phyloP scores from a whole-genome alignment of 306 rosid genomes.

The Quercus suber region DNA sequence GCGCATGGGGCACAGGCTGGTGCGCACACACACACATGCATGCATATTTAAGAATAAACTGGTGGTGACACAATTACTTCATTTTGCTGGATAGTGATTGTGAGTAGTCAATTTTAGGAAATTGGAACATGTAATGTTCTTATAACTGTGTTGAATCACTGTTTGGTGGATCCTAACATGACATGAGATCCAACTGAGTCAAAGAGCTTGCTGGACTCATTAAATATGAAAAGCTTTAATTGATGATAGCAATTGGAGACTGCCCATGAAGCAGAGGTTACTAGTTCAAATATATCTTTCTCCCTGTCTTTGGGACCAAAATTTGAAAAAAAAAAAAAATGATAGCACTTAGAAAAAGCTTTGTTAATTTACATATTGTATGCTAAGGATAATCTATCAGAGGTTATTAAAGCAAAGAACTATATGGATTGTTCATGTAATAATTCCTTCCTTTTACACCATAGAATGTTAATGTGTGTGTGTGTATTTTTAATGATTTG shows the following conservation, averaged over 20 bases:
- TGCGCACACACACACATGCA: background rate
- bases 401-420: background rate
- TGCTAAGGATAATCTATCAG: background rate
- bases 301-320: too few species aligned
- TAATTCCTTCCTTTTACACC: background rate
- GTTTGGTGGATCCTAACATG: background rate
- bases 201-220: background rate
- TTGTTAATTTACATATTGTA: background rate
- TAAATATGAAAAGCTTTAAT: background rate
- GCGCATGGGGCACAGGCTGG: too few species aligned
- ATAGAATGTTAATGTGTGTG: background rate
- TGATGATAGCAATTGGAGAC: background rate
- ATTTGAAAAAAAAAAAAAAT: too few species aligned
- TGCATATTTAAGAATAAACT: too few species aligned
- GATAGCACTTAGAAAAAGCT: background rate
- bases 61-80: background rate
- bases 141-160: background rate
- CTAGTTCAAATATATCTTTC: too few species aligned
- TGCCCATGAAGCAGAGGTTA: too few species aligned
- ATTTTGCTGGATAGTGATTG: background rate
- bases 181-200: background rate
- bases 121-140: background rate
- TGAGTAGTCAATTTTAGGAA: background rate
- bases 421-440: background rate
- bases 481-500: background rate